Base-by-base conservation (phyloP, 768 basidiomycete genomes). In the Clavulina sp. region DNA sequence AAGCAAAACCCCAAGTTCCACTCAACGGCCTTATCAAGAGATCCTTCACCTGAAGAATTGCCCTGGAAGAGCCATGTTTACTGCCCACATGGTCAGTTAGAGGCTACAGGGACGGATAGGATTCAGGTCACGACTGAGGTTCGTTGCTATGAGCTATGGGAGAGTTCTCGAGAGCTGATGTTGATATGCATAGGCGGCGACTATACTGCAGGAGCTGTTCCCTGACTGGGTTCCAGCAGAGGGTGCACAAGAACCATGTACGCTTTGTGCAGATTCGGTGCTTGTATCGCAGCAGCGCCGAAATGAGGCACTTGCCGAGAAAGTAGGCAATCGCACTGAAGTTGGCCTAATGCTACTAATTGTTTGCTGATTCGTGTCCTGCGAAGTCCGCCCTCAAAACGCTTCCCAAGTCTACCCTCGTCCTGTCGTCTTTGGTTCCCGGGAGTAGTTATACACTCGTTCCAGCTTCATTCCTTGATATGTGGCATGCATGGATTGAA, bases 1-100 rank as follows among this genome's bases (percentile, higher is more conserved):
- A 64, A 75, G 49, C 59, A 63, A 41, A 80, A 73, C 58, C 87
- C 87, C 23, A 83, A 75, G 63, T 85, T 89, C 82, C 86, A 89
- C 60, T n/a, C 5, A 1, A 4, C 21, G 1, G 19, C 64, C 66
- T 28, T 60, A 74, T 59, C 5, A 16, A 64, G 61, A 24, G 87
- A 91, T 63, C 82, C 81, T 6, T 65, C 73, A 13, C 87, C 87
- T 3, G 77, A 80, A 59, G 68, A 73, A 26, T 60, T 62, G 4
- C 73, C 74, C 28, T 88, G 71, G 62, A 57, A 62, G 40, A 60
- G 63, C 32, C 73, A 89, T 60, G 78, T 88, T 47, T 60, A 65
- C 2, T 91, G 87, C 61, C 80, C 81, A 60, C 87, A 91, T 56
- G 78, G 72, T 23, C 67, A 64, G 0, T 63, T 87, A 48, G 72